phyloP scores from a whole-genome alignment of 2,329 filamentous ascomycete genomes.

The Cladosporium sp. region DNA sequence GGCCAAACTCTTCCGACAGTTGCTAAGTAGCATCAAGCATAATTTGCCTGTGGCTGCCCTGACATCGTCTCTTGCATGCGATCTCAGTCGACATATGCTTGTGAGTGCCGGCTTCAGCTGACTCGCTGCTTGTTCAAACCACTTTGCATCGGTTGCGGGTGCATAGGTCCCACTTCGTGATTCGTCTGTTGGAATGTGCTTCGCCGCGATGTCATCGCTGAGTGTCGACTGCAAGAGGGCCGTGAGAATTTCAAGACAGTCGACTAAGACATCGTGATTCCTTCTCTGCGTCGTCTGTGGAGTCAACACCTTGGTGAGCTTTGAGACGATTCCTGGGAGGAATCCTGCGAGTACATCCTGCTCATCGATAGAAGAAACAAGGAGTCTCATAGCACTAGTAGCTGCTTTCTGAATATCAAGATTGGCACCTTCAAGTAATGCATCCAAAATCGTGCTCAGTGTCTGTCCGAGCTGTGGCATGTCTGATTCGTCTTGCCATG shows the following conservation, averaged over 20 bases:
- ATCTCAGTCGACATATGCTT: slow-evolving; percentile 72
- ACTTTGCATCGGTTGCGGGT: neutral
- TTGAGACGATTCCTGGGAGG: slow-evolving; percentile 82
- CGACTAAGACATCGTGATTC: slow-evolving; percentile 61
- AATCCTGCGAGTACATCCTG: slow-evolving; percentile 78
- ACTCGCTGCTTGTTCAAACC: slow-evolving; percentile 55
- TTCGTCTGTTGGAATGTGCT: slow-evolving; percentile 15
- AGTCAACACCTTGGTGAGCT: slow-evolving; percentile 72
- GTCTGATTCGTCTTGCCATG: slow-evolving; percentile 57
- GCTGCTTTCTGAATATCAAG: slow-evolving; percentile 71
- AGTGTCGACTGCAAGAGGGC: slow-evolving; percentile 21
- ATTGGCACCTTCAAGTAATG: slow-evolving; percentile 63
- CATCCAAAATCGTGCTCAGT: slow-evolving; percentile 77
- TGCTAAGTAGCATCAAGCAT: slow-evolving; percentile 73
- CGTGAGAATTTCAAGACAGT: slow-evolving; percentile 28
- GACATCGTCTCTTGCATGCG: slow-evolving; percentile 69
- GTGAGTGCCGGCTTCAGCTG: slow-evolving; percentile 83
- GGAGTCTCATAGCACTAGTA: slow-evolving; percentile 60
- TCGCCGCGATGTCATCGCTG: slow-evolving; percentile 21
- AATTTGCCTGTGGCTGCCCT: slow-evolving; percentile 66
- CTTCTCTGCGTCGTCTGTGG: slow-evolving; percentile 63
- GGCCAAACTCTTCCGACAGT: slow-evolving; percentile 71
- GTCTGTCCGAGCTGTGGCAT: slow-evolving; percentile 80
- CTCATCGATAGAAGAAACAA: slow-evolving; percentile 67
- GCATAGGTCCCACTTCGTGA: neutral